Percentiles rank a stretch among this genome's conserved stretches.
Evolutionary conservation across 1,284 basidiomycete genomes (phyloP).

Genomic region (Heliocybe sulcata): DNA sequence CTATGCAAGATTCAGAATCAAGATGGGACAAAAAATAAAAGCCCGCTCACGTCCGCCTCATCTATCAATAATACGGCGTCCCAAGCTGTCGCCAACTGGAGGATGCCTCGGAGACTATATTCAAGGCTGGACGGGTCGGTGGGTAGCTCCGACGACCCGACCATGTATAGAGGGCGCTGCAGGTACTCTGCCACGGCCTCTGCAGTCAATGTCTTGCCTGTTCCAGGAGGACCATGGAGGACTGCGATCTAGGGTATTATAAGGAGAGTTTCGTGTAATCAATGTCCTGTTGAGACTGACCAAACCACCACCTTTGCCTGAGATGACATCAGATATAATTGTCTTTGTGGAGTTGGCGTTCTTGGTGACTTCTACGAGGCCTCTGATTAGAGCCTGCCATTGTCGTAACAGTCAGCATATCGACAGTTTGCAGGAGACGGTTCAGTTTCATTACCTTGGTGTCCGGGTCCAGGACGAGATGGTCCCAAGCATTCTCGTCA

Average conservation of each 20-base stretch:
- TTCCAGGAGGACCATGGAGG: constrained; percentile 43
- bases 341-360: constrained; percentile 8
- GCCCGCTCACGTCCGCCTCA: constrained; percentile 35
- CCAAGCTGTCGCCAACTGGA: constrained; percentile 40
- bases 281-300: constrained; percentile 5
- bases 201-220: constrained; percentile 43
- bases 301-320: constrained; percentile 15
- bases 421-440: too few relatives aligned
- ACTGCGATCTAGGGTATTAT: neutral
- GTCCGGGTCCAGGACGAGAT: constrained; percentile 12
- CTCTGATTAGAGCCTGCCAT: constrained; percentile 10
- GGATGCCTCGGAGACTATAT: neutral
- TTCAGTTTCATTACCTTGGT: constrained; percentile 8
- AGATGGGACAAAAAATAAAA: neutral
- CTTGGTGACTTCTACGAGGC: constrained; percentile 11
- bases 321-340: constrained; percentile 13
- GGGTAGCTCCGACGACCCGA: constrained; percentile 41
- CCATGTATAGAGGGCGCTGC: constrained; percentile 46
- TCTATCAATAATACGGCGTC: constrained; percentile 59
- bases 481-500: constrained; percentile 15
- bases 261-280: neutral
- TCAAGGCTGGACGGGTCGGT: constrained; percentile 10
- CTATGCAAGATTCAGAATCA: neutral
- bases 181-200: constrained; percentile 60
- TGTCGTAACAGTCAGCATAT: neutral